phyloP scores from a whole-genome alignment of 768 basidiomycete species.

The Boletus coccyginus region DNA sequence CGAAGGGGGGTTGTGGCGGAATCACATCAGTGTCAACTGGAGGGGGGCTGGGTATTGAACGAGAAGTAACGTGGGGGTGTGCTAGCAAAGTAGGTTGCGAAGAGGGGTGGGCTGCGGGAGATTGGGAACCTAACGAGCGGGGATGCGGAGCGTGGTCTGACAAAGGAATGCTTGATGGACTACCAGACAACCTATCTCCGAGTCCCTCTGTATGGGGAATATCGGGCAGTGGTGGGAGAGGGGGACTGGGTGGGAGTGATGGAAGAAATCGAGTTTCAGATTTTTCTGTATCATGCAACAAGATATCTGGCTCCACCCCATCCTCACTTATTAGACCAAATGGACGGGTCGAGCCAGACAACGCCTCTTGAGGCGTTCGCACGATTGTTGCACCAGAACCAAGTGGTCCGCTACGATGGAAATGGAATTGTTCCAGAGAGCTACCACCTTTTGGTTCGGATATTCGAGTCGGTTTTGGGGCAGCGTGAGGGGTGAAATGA shows the following conservation, averaged over 20 bases:
- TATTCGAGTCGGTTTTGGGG: slow-evolving; percentile 40
- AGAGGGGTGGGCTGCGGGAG: slow-evolving; percentile 33
- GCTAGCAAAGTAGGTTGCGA: slow-evolving; percentile 24
- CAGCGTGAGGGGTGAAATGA: slow-evolving; percentile 25
- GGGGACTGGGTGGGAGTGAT: slow-evolving; percentile 40
- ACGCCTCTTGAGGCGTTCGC: slow-evolving; percentile 76
- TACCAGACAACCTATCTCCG: slow-evolving; percentile 6
- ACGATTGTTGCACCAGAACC: slow-evolving; percentile 77
- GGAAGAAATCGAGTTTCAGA: slow-evolving; percentile 20
- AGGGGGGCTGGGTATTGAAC: slow-evolving; percentile 48
- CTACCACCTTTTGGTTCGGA: slow-evolving; percentile 42
- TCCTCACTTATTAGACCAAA: slow-evolving; percentile 10
- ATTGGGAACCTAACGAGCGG: slow-evolving; percentile 32
- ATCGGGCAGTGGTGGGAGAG: slow-evolving; percentile 52
- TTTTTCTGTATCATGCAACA: slow-evolving; percentile 13
- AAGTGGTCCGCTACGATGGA: slow-evolving; percentile 46
- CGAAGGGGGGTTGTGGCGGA: slow-evolving; percentile 58
- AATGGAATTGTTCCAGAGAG: slow-evolving; percentile 30
- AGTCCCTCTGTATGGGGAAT: not conserved
- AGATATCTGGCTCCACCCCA: slow-evolving; percentile 1
- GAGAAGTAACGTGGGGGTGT: slow-evolving; percentile 36
- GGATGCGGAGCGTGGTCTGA: slow-evolving; percentile 29
- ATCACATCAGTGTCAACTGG: slow-evolving; percentile 43
- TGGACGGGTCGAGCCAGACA: slow-evolving; percentile 34
- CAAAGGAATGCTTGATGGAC: slow-evolving; percentile 19